These are phyloP conservation scores for Fraxinus pennsylvanica DNA, from an alignment of 257 asterid genomes.

Conservation along the genomic window DNA sequence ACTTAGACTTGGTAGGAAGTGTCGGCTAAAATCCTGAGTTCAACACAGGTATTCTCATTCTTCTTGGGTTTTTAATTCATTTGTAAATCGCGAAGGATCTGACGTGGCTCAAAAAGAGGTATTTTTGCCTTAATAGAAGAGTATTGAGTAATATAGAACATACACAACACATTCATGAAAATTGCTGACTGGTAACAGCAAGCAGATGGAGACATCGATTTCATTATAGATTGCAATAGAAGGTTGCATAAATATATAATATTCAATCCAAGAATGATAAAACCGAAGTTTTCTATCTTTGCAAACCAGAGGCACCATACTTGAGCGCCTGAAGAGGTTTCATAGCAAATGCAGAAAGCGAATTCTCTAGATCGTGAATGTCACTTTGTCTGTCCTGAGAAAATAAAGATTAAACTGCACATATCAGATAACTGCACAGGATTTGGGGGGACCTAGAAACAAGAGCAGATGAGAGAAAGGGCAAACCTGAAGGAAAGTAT, in stretches of 20 bases:
- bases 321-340: neutral
- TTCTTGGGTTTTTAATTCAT: neutral
- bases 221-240: neutral
- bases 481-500: neutral
- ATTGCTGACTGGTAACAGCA: neutral
- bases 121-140: neutral
- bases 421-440: conserved; percentile 7
- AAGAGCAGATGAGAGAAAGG: neutral
- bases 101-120: neutral
- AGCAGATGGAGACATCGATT: neutral
- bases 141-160: too few relatives aligned
- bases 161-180: neutral
- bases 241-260: neutral
- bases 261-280: neutral
- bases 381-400: conserved; percentile 63
- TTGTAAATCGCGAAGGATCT: neutral
- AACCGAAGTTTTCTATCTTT: too few relatives aligned
- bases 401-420: conserved; percentile 19
- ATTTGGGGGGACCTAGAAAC: neutral
- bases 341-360: conserved; percentile 26
- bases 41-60: neutral
- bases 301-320: neutral
- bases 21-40: neutral
- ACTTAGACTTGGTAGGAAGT: neutral
- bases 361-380: conserved; percentile 64